Conservation (phyloP, 2,329 filamentous ascomycete species). For the Hypomyces perniciosus region DNA sequence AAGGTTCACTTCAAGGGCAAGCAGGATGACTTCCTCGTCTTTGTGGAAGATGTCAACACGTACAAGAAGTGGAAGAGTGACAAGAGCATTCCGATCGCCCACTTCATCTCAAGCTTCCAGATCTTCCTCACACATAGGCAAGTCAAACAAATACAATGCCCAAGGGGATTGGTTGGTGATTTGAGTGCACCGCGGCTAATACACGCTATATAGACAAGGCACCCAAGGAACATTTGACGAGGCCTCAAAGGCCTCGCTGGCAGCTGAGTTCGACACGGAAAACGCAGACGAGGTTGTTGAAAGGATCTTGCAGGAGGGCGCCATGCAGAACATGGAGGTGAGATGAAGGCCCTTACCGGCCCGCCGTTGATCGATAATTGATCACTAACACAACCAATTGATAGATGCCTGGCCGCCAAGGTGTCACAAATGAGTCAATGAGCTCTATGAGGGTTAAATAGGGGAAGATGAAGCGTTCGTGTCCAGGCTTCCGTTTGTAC, state of each 20-base stretch:
- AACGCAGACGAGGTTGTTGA: slow-evolving; percentile 75
- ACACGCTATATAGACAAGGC: slow-evolving; percentile 59
- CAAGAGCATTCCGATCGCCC: slow-evolving; percentile 68
- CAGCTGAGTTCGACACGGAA: slow-evolving; percentile 81
- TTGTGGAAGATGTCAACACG: slow-evolving; percentile 52
- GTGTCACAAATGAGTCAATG: slow-evolving; percentile 47
- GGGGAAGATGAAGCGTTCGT: neutral
- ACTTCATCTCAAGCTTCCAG: slow-evolving; percentile 85
- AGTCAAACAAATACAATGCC: slow-evolving; percentile 31
- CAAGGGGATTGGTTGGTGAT: neutral
- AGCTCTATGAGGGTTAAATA: slow-evolving; percentile 39
- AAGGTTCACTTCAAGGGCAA: slow-evolving; percentile 84
- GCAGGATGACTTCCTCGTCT: slow-evolving; percentile 53
- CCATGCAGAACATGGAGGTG: slow-evolving; percentile 56
- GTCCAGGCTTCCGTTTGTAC: neutral
- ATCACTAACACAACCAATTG: slow-evolving; percentile 4
- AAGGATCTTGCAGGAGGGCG: slow-evolving; percentile 73
- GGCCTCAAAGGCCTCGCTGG: slow-evolving; percentile 68
- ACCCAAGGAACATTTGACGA: slow-evolving; percentile 71
- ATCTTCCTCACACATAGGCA: slow-evolving; percentile 88
- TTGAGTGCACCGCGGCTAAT: slow-evolving; percentile 12
- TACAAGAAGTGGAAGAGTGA: slow-evolving; percentile 81
- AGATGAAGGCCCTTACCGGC: slow-evolving; percentile 14
- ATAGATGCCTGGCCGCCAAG: slow-evolving; percentile 48
- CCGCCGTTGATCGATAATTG: neutral